These are phyloP conservation scores for Amorphotheca resinae DNA, from an alignment of 495 filamentous ascomycete genomes.

Conservation along the genomic window DNA sequence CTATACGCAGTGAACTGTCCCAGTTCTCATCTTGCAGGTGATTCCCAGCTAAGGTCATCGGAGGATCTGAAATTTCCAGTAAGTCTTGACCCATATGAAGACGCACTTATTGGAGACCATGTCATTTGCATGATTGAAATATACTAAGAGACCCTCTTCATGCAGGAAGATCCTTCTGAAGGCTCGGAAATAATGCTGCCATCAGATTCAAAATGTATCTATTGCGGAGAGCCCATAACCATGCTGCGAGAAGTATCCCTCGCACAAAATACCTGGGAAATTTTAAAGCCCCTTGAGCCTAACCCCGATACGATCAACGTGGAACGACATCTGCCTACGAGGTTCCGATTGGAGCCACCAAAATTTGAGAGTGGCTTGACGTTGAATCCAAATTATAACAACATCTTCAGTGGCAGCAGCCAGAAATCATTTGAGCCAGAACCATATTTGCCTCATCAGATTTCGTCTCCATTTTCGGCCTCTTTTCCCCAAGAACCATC, in stretches of 20 bases:
- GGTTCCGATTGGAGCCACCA: constrained; percentile 23
- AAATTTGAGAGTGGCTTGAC: constrained; percentile 18
- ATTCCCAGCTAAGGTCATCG: constrained; percentile 20
- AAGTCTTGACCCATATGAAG: constrained; percentile 9
- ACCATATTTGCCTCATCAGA: not conserved
- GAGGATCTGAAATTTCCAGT: constrained; percentile 20
- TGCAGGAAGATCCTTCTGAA: constrained; percentile 15
- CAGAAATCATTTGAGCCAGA: not conserved
- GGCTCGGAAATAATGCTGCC: constrained; percentile 16
- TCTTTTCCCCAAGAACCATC: not conserved
- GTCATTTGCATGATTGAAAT: not conserved
- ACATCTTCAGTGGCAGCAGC: not conserved
- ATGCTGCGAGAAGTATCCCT: constrained; percentile 23
- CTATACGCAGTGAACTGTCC: constrained; percentile 25
- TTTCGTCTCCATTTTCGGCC: not conserved
- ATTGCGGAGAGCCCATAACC: constrained; percentile 21
- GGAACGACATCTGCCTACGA: constrained; percentile 23
- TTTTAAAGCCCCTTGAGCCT: constrained; percentile 22
- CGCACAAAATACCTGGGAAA: constrained; percentile 23
- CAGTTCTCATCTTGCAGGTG: constrained; percentile 22
- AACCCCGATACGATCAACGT: constrained; percentile 26
- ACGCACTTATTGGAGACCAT: too few species aligned
- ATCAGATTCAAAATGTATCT: constrained; percentile 19
- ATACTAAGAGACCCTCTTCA: too few species aligned
- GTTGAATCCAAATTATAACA: constrained; percentile 13